A percentile compares a stretch with the other conserved stretches of the same genome.
Conservation (phyloP, 345 rosid genomes). For the Draba incana region DNA sequence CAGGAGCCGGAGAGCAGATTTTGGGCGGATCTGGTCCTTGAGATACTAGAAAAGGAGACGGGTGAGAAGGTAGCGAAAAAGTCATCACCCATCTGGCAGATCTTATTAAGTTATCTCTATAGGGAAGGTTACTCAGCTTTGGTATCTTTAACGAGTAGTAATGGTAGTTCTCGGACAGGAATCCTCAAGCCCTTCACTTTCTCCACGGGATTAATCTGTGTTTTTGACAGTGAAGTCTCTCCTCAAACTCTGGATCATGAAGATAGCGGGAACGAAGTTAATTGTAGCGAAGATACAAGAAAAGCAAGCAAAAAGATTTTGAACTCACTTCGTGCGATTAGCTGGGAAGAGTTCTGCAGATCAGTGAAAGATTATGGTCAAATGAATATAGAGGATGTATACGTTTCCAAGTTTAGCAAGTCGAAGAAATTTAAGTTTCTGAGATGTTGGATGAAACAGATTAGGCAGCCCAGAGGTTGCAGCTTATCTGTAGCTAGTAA, state of each 20-base stretch:
- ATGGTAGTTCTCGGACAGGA: constrained; percentile 52
- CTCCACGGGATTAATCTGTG: constrained; percentile 61
- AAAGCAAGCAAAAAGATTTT: constrained; percentile 47
- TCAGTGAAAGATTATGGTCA: constrained; percentile 53
- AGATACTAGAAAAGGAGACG: constrained; percentile 56
- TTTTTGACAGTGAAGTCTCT: constrained; percentile 42
- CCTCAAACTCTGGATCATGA: constrained; percentile 33
- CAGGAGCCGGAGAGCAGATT: constrained; percentile 46
- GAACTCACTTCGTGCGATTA: constrained; percentile 48
- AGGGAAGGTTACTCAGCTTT: constrained; percentile 71
- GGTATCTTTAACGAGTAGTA: constrained; percentile 55
- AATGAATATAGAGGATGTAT: constrained; percentile 64
- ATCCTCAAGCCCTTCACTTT: constrained; percentile 78
- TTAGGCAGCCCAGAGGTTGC: constrained; percentile 48
- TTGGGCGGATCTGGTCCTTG: constrained; percentile 63
- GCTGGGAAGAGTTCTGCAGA: constrained; percentile 64
- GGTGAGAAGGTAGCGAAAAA: constrained; percentile 49
- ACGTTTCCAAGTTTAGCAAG: constrained; percentile 52
- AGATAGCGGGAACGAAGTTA: constrained; percentile 25
- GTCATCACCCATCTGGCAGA: constrained; percentile 69
- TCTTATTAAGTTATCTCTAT: constrained; percentile 70
- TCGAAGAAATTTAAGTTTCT: constrained; percentile 84
- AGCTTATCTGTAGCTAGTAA: constrained; percentile 39
- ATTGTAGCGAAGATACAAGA: constrained; percentile 36
- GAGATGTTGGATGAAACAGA: constrained; percentile 93